Evolutionary conservation across 169 alveolate genomes (phyloP).

Genomic region (Eimeria zaria): DNA sequence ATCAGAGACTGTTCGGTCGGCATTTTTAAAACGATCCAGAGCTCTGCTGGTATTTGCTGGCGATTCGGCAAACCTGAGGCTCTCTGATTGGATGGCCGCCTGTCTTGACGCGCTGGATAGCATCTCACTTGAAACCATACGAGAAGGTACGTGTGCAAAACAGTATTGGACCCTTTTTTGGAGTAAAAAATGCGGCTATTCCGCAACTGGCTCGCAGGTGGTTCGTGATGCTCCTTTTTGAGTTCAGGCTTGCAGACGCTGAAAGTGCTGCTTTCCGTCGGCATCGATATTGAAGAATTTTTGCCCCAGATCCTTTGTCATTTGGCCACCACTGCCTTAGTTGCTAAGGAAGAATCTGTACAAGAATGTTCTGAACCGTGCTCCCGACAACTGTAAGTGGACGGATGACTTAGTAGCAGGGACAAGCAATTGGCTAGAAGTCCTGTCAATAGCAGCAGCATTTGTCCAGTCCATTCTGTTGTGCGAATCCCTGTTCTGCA

Average conservation of each 20-base stretch:
- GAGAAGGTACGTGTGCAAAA: slow-evolving; percentile 37
- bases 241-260: slow-evolving; percentile 46
- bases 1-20: neutral
- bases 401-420: neutral
- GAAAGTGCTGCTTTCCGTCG: slow-evolving; percentile 43
- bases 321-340: slow-evolving; percentile 34
- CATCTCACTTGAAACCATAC: neutral
- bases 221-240: neutral
- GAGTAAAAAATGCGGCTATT: neutral
- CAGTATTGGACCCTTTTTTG: neutral
- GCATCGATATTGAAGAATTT: slow-evolving; percentile 43
- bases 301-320: slow-evolving; percentile 50
- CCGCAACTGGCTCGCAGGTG: neutral
- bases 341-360: neutral
- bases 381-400: slow-evolving; percentile 37
- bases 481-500: slow-evolving; percentile 2
- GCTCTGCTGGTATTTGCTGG: slow-evolving; percentile 34
- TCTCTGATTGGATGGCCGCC: slow-evolving; percentile 51
- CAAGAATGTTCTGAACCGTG: neutral
- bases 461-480: neutral
- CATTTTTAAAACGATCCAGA: slow-evolving; percentile 33
- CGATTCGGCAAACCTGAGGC: slow-evolving; percentile 32
- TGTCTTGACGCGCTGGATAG: slow-evolving; percentile 51
- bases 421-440: neutral
- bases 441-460: neutral